A percentile compares a stretch with the other conserved stretches of the same genome.
Evolutionary conservation across 441 rosid species (phyloP).

Genomic region (Populus tomentosa): DNA sequence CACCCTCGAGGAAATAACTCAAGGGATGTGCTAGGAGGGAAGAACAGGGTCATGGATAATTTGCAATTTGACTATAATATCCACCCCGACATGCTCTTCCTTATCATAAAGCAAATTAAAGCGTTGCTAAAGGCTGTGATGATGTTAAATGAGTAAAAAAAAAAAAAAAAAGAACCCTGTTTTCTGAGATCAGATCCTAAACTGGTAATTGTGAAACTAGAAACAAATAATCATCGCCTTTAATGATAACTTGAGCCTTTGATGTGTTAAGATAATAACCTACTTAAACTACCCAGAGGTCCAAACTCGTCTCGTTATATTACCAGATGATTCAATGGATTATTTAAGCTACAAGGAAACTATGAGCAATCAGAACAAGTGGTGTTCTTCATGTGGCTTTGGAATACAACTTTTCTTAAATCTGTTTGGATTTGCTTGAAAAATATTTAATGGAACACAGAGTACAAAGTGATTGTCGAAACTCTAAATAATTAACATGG

Average conservation of each 20-base stretch:
- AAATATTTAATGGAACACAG: not conserved
- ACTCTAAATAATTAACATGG: not conserved
- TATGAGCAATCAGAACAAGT: not conserved
- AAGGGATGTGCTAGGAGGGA: no score
- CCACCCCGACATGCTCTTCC: not conserved
- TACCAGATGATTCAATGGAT: not conserved
- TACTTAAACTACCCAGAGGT: not conserved
- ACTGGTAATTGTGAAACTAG: not conserved
- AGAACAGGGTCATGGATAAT: no score
- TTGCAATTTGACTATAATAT: no score
- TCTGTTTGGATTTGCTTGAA: not conserved
- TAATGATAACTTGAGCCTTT: not conserved
- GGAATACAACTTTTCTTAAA: not conserved
- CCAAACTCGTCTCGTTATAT: not conserved
- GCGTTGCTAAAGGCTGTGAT: not conserved
- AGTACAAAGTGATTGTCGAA: not conserved
- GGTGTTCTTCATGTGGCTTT: not conserved
- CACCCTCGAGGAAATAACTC: no score
- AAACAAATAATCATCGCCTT: not conserved
- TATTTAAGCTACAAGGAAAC: not conserved
- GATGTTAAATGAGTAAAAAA: not conserved
- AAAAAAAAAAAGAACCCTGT: not conserved
- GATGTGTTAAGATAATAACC: not conserved
- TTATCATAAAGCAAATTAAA: no score
- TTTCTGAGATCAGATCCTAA: not conserved